Conservation (phyloP, 768 basidiomycete species). For the Trichaptum fuscoviolaceum region DNA sequence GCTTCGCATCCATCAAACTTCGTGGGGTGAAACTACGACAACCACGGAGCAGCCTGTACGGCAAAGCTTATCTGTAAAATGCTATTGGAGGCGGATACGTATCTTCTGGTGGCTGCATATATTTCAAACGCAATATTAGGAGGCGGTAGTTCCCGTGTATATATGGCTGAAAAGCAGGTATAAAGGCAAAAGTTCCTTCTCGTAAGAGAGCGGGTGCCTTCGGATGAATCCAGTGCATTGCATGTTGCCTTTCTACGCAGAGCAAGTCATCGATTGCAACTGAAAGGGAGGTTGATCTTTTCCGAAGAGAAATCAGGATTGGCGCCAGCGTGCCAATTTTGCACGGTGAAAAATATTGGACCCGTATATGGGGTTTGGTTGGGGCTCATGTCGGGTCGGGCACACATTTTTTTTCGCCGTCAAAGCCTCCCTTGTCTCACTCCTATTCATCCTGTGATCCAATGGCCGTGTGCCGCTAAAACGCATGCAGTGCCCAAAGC, state of each 20-base stretch:
- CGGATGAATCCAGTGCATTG: not conserved
- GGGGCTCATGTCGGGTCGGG: not conserved
- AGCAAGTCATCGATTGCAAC: not conserved
- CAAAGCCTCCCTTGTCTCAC: not conserved
- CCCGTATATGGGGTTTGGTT: not conserved
- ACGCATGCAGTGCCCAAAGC: not conserved
- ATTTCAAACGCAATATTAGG: not conserved
- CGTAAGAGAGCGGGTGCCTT: not conserved
- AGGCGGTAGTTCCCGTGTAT: not conserved
- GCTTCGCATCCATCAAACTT: not conserved
- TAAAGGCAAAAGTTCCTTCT: not conserved
- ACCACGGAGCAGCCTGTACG: not conserved
- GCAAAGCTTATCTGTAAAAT: not conserved
- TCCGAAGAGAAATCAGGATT: not conserved
- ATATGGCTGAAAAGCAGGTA: not conserved
- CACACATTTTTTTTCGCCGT: not conserved
- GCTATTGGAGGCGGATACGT: conserved; percentile 1
- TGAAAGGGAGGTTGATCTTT: not conserved
- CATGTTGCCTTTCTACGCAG: not conserved
- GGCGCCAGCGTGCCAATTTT: not conserved
- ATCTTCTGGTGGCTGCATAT: not conserved
- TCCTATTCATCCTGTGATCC: not conserved
- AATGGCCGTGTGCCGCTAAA: not conserved
- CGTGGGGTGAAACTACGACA: not conserved
- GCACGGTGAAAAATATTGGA: not conserved